Base-by-base conservation (phyloP, 768 basidiomycete genomes). In the Psilocybe cyanescens region DNA sequence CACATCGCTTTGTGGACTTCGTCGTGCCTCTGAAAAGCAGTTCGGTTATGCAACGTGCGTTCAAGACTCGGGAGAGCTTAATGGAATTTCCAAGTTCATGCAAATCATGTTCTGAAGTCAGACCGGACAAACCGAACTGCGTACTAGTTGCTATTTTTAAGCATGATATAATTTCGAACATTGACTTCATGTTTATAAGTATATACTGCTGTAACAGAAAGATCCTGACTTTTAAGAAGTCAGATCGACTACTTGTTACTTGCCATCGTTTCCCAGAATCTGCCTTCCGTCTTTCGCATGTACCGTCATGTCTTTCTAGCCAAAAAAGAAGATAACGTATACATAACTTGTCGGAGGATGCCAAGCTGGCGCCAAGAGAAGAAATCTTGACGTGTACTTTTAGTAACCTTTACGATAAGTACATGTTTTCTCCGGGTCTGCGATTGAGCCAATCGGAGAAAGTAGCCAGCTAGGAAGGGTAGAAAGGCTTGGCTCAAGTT, bases 361-460 rank as follows among this genome's bases (percentile, higher is more conserved):
- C 31, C 50, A 51, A 51, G 50, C 16, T 8, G 7, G 35, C 17
- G 51, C 30, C 51, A 53, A 53, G 51, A 8, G 33, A 35, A 17
- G 5, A 53, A 5, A 53, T 17, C 31, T 53, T 53, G 51, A 53
- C 51, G 51, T 53, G 51, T 35, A 35, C 31, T 53, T 53, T 14
- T n/a, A 37, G 14, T 19, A 17, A 35, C 51, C 51, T 53, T 53
- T 53, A 31, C 31, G 51, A 53, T 53, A 53, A 14, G 30, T 53
- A 17, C 9, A 17, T 53, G n/a, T 37, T 53, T 51, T 53, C 51
- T 37, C 51, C 51, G 51, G 19, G 30, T 53, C 30, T 53, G 6
- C 51, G 51, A 53, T 17, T 44, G 41, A n/a, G 4, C 41, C 41
- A 44, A 44, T 44, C 41, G 41, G 41, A 44, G 41, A 44, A 44